phyloP scores from a whole-genome alignment of 2,329 filamentous ascomycete genomes.

The Aspergillus intermedius region DNA sequence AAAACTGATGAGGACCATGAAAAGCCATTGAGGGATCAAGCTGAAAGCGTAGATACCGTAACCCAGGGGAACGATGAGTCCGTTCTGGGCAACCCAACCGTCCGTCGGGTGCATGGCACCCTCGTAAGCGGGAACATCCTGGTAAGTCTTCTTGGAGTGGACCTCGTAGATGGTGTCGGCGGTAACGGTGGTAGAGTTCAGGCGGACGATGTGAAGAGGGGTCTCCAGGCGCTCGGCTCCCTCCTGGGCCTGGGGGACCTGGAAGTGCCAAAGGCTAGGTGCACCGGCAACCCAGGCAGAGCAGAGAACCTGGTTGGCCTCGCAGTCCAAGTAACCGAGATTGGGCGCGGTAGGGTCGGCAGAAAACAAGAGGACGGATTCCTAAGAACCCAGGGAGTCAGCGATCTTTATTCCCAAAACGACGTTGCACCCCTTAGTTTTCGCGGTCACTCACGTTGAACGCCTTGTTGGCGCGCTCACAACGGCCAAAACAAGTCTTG shows the following conservation, averaged over 20 bases:
- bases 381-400: slow-evolving; percentile 27
- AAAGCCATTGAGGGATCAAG: slow-evolving; percentile 56
- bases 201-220: slow-evolving; percentile 46
- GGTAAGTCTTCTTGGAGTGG: slow-evolving; percentile 51
- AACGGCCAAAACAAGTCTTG: slow-evolving; percentile 57
- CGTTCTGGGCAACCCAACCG: slow-evolving; percentile 48
- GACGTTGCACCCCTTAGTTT: not conserved
- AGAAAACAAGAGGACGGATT: slow-evolving; percentile 49
- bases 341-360: slow-evolving; percentile 50
- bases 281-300: slow-evolving; percentile 53
- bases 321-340: slow-evolving; percentile 55
- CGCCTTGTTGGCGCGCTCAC: slow-evolving; percentile 48
- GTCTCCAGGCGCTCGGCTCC: slow-evolving; percentile 50
- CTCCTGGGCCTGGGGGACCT: slow-evolving; percentile 46
- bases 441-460: slow-evolving; percentile 38
- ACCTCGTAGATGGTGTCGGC: slow-evolving; percentile 52
- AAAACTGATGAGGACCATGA: slow-evolving; percentile 59
- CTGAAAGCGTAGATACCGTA: slow-evolving; percentile 52
- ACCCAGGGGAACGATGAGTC: slow-evolving; percentile 49
- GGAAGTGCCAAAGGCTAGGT: slow-evolving; percentile 53
- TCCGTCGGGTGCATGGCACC: slow-evolving; percentile 57
- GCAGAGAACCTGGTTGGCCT: slow-evolving; percentile 53
- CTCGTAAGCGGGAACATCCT: slow-evolving; percentile 48
- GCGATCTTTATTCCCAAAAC: not conserved
- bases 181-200: slow-evolving; percentile 55